phyloP scores from a whole-genome alignment of 2,329 filamentous ascomycete genomes.

The Pseudocercospora crystallina region DNA sequence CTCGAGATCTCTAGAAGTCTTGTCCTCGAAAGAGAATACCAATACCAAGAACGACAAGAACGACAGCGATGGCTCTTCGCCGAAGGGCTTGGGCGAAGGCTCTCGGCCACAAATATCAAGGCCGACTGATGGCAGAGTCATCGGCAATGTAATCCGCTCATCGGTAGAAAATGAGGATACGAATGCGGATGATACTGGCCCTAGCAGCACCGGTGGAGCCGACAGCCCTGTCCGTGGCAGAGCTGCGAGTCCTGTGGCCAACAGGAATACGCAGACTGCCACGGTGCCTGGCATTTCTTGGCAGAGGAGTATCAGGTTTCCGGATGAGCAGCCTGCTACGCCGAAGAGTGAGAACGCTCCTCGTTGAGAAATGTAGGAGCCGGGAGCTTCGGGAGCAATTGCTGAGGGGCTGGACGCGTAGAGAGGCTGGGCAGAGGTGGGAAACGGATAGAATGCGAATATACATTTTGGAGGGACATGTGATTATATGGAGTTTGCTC shows the following conservation, averaged over 20 bases:
- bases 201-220: neutral
- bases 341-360: no score
- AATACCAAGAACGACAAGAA: neutral
- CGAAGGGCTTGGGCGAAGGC: neutral
- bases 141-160: slow-evolving; percentile 21
- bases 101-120: slow-evolving; percentile 20
- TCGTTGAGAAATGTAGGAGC: no score
- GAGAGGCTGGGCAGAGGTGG: no score
- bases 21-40: no score
- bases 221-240: neutral
- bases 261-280: neutral
- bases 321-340: slow-evolving; percentile 22
- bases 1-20: no score
- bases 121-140: slow-evolving; percentile 19
- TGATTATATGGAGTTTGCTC: no score
- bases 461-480: no score
- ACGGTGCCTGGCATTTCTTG: slow-evolving; percentile 13
- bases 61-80: no score
- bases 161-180: neutral
- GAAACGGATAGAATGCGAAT: no score
- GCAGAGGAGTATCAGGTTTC: slow-evolving; percentile 35
- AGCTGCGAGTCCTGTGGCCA: no score
- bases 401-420: no score
- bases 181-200: neutral
- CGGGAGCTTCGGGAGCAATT: no score